phyloP scores from a whole-genome alignment of 139 green algal species.

The Desmodesmus armatus region DNA sequence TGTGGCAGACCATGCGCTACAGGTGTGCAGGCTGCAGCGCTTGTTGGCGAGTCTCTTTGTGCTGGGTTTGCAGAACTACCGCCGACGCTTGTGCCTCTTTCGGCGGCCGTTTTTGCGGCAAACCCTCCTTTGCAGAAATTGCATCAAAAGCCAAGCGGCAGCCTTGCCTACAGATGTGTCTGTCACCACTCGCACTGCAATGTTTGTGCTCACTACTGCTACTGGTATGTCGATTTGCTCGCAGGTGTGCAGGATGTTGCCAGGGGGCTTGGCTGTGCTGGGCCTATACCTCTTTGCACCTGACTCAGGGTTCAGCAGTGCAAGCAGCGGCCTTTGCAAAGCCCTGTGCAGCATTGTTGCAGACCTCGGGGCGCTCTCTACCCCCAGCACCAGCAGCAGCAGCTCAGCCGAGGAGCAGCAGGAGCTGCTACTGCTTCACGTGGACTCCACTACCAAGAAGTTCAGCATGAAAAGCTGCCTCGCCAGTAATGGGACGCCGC shows the following conservation, averaged over 20 bases:
- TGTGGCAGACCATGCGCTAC: constrained; percentile 68
- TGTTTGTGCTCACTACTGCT: too few species aligned
- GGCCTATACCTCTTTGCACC: constrained; percentile 63
- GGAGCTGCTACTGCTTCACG: constrained; percentile 62
- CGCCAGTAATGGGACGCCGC: neutral
- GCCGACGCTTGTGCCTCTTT: too few species aligned
- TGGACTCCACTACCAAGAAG: constrained; percentile 51
- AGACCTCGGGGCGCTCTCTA: too few species aligned
- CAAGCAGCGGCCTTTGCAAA: constrained; percentile 42
- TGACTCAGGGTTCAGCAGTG: constrained; percentile 38
- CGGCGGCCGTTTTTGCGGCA: too few species aligned
- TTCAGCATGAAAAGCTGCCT: constrained; percentile 37
- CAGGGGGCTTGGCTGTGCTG: constrained; percentile 62
- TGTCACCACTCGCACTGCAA: too few species aligned
- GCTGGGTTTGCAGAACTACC: too few species aligned
- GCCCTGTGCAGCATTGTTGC: constrained; percentile 25
- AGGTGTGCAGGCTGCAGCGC: constrained; percentile 68
- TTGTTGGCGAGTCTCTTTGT: too few species aligned
- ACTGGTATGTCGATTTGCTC: too few species aligned
- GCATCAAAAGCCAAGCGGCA: too few species aligned
- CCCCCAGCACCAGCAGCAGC: constrained; percentile 2
- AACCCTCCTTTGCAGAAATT: too few species aligned
- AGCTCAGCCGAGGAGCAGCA: neutral
- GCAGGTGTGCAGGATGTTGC: constrained; percentile 66
- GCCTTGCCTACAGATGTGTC: too few species aligned